Evolutionary conservation across 2,329 filamentous ascomycete genomes (phyloP), one percentile per base, ranked within the genome.

Genomic region (Taxawa tesnikishii): DNA sequence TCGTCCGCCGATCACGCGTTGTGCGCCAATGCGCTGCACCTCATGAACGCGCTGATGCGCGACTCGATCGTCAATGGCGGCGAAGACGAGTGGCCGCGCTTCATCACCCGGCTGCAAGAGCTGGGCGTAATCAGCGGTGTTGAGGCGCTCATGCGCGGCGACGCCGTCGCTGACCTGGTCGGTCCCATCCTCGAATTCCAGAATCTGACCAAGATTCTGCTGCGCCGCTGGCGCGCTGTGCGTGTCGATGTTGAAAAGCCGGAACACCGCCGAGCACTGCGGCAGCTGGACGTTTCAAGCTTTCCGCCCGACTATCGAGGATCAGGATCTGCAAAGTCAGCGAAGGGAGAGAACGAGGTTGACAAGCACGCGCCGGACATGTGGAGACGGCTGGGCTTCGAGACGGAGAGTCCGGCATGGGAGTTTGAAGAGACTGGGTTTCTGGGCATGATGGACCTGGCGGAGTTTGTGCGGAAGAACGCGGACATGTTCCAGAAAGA

Each of bases 361-460:
- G 41, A 42, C 7, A 70, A 72, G 47, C 83, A 92, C 46, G 83
- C 84, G 47, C 81, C 85, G 0, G 79, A 92, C 49, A 94, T 94
- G 54, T 98, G 90, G 90, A 72, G 85, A 46, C 70, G 87, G 33
- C 56, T 98, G 26, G 90, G 90, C 3, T 98, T 98, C 48, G 81
- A 90, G 54, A 79, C 81, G 0, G 90, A 98, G 56, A 87, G 73
- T 43, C 90, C 90, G 3, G 78, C 78, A 1, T 69, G 70, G 46
- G 90, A 98, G 45, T 96, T 98, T 50, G 77, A 84, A 13, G 65
- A 73, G 24, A 80, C 82, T 16, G 90, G 90, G 0, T 96, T 87
- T 52, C 59, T 98, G 33, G 90, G 90, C 16, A 83, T 98, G 73
- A 96, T 98, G 87, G 90, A 98, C 54, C 59, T 98, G 48, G 83